A percentile compares a stretch with the other conserved stretches of the same genome.
Evolutionary conservation across 164 flowering plant genomes (phyloP).

Genomic region (Macadamia tetraphylla): DNA sequence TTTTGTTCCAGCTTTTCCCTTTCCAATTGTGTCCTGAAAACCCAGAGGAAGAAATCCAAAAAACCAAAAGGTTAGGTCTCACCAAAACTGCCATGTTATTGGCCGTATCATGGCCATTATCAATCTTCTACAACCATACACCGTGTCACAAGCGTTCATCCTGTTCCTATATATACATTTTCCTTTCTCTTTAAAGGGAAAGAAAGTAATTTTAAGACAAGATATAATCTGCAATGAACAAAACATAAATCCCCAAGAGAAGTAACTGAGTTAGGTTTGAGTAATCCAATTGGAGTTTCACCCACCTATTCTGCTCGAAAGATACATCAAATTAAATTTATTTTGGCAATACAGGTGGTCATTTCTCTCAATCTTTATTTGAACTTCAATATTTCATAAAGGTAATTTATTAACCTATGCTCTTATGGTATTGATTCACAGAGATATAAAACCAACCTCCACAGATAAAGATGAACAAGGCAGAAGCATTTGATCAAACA

Average conservation of each 20-base stretch:
- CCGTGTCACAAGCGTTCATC: neutral
- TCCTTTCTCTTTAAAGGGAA: no score
- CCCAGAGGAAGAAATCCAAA: neutral
- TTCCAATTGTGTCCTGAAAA: slow-evolving; percentile 72
- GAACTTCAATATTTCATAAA: no score
- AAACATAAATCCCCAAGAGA: no score
- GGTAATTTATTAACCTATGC: no score
- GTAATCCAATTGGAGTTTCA: no score
- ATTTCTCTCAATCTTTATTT: no score
- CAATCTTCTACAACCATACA: neutral
- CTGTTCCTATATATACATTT: neutral
- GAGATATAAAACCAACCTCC: neutral
- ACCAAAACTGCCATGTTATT: neutral
- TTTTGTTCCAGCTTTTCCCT: slow-evolving; percentile 86
- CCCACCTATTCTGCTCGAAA: no score
- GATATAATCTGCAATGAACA: no score
- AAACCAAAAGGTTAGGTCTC: neutral
- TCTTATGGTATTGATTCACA: neutral
- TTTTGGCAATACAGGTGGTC: no score
- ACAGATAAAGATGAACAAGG: neutral
- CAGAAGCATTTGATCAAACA: slow-evolving; percentile 11
- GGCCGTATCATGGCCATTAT: neutral
- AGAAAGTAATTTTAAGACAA: no score
- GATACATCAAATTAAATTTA: no score
- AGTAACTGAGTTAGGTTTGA: no score